phyloP scores from a whole-genome alignment of 164 flowering plant genomes.

The Hamamelis virginiana region DNA sequence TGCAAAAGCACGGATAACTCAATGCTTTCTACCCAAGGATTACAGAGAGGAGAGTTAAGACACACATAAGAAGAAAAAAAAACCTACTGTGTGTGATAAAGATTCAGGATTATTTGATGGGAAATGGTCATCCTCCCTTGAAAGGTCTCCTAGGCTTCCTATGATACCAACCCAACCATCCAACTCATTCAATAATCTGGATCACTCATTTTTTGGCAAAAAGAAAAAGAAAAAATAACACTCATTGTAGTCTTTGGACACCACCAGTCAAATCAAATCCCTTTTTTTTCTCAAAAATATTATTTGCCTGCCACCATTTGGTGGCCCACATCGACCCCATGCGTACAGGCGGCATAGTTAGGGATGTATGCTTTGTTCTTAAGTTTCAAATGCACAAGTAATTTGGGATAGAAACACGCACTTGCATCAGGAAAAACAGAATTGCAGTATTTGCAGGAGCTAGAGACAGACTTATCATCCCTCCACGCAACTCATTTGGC shows the following conservation, averaged over 20 bases:
- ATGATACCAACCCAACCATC: not conserved
- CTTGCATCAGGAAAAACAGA: slow-evolving; percentile 54
- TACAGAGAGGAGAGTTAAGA: no score
- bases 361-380: not conserved
- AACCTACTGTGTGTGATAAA: no score
- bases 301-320: not conserved
- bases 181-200: no score
- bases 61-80: no score
- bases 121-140: not conserved
- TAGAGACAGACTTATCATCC: slow-evolving; percentile 79
- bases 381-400: not conserved
- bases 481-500: slow-evolving; percentile 90
- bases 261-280: not conserved
- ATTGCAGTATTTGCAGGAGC: slow-evolving; percentile 78
- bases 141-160: not conserved
- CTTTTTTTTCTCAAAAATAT: not conserved
- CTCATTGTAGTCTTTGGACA: no score
- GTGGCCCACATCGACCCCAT: not conserved
- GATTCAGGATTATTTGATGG: not conserved
- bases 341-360: not conserved
- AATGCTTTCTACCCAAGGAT: no score
- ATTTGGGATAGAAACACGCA: slow-evolving; percentile 21
- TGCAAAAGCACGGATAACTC: no score
- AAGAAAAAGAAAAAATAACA: no score
- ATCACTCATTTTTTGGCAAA: no score